Conservation (phyloP, 352 stramenopile genomes). For the Blastocystis sp. region DNA sequence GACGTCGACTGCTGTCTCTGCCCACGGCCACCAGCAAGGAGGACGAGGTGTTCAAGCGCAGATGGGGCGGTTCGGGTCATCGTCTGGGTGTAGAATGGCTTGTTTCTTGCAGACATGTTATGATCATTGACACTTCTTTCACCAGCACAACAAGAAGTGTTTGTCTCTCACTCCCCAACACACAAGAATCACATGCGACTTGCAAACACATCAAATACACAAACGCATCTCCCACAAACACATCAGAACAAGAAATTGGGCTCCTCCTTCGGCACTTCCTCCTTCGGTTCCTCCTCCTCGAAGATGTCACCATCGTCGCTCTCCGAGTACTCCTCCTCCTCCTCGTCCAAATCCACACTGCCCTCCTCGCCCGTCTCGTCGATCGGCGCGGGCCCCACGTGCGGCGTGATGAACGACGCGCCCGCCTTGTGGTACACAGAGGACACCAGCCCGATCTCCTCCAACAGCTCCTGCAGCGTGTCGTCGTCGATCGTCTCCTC, state of each 20-base stretch:
- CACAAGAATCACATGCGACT: too few relatives aligned
- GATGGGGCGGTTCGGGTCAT: slow-evolving; percentile 26
- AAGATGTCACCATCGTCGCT: slow-evolving; percentile 16
- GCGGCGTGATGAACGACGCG: slow-evolving; percentile 81
- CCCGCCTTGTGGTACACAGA: slow-evolving; percentile 96
- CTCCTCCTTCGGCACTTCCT: background rate
- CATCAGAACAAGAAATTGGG: slow-evolving; percentile 23
- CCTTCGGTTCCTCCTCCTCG: background rate
- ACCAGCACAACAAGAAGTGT: background rate
- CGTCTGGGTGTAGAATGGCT: slow-evolving; percentile 14
- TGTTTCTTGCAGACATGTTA: too few relatives aligned
- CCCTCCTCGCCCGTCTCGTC: slow-evolving; percentile 66
- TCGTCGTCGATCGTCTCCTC: slow-evolving; percentile 80
- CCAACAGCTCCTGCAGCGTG: slow-evolving; percentile 88
- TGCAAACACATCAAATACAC: too few relatives aligned
- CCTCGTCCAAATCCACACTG: slow-evolving; percentile 46
- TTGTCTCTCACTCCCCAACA: too few relatives aligned
- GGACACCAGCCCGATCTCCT: slow-evolving; percentile 92
- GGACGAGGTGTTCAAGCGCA: slow-evolving; percentile 43
- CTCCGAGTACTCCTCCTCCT: slow-evolving; percentile 22
- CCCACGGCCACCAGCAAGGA: slow-evolving; percentile 30
- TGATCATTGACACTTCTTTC: too few relatives aligned
- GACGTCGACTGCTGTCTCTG: slow-evolving; percentile 27
- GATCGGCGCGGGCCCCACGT: slow-evolving; percentile 71
- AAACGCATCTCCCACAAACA: background rate